Evolutionary conservation across 768 basidiomycete genomes (phyloP).

Genomic region (Amanita subjunquillea): DNA sequence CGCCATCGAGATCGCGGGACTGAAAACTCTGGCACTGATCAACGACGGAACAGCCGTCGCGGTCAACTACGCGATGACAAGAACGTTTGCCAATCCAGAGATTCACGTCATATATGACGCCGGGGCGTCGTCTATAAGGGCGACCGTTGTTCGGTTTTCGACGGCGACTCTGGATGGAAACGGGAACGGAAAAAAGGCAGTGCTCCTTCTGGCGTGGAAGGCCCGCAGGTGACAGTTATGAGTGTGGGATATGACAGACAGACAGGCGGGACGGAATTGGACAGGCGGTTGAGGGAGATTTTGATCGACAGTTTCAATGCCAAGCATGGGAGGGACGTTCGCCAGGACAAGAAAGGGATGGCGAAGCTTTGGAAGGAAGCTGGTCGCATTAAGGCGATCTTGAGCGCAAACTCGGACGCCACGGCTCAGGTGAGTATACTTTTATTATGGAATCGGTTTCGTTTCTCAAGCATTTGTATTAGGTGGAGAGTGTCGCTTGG

Average conservation of each 20-base stretch:
- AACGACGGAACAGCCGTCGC: conserved; percentile 95
- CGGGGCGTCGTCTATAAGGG: conserved; percentile 73
- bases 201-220: conserved; percentile 21
- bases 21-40: conserved; percentile 74
- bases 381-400: conserved; percentile 76
- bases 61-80: conserved; percentile 96
- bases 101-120: conserved; percentile 93
- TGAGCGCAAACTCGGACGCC: conserved; percentile 88
- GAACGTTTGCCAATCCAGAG: conserved; percentile 70
- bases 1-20: conserved; percentile 84
- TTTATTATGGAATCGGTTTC: background rate
- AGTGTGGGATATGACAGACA: conserved; percentile 75
- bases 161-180: conserved; percentile 25
- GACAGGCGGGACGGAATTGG: conserved; percentile 76
- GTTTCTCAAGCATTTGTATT: conserved; percentile 4
- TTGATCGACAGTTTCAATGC: conserved; percentile 66
- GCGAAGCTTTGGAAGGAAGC: conserved; percentile 95
- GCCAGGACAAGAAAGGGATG: conserved; percentile 73
- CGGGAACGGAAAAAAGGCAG: conserved; percentile 31
- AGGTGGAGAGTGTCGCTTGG: conserved; percentile 83
- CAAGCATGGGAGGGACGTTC: conserved; percentile 60
- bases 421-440: conserved; percentile 45
- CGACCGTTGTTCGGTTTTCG: conserved; percentile 66
- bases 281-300: conserved; percentile 73
- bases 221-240: conserved; percentile 65